Evolutionary conservation across 345 rosid species (phyloP).

Genomic region (Excoecaria agallocha): DNA sequence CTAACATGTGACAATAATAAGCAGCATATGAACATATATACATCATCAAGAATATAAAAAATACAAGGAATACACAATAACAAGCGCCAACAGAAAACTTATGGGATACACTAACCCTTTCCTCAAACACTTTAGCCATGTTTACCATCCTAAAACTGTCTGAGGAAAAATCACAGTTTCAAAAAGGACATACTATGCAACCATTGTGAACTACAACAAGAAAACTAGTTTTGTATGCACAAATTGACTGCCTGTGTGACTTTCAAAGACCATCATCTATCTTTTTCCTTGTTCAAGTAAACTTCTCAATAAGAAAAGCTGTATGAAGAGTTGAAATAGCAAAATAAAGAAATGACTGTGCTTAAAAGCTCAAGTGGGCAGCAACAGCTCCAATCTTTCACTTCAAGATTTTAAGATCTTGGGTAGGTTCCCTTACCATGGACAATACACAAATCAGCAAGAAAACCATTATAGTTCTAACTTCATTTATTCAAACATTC

Average conservation of each 20-base stretch:
- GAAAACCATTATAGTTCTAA: not conserved
- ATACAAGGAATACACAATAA: not conserved
- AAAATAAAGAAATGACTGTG: not conserved
- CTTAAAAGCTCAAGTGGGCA: not conserved
- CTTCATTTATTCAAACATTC: not conserved
- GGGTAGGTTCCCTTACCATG: not conserved
- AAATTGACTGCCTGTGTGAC: not conserved
- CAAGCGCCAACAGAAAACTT: not conserved
- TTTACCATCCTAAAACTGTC: not conserved
- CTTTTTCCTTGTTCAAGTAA: not conserved
- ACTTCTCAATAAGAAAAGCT: not conserved
- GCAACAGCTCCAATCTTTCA: not conserved
- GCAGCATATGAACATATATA: slow-evolving; percentile 4
- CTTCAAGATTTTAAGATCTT: not conserved
- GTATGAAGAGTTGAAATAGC: not conserved
- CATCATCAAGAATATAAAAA: not conserved
- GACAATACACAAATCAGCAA: not conserved
- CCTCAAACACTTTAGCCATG: not conserved
- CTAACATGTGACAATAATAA: slow-evolving; percentile 5
- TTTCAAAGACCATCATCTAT: not conserved
- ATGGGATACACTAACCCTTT: not conserved
- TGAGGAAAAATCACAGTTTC: not conserved
- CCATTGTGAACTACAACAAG: not conserved
- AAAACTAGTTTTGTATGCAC: slow-evolving; percentile 5
- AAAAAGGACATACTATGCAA: not conserved